Percentiles rank a stretch among this genome's conserved stretches.
phyloP scores from a whole-genome alignment of 345 rosid species.

The Kandelia obovata region DNA sequence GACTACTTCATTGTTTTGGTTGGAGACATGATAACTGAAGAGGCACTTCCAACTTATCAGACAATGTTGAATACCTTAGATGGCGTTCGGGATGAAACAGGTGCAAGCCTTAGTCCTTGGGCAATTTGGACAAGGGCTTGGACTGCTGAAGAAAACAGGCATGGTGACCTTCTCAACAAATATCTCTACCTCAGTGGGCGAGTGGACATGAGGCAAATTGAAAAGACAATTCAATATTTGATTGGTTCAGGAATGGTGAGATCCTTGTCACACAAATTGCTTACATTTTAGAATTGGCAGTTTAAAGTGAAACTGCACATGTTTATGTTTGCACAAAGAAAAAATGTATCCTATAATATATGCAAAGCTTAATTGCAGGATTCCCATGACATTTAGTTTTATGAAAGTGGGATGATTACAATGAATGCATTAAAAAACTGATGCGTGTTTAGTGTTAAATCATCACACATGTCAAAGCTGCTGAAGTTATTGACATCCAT shows the following conservation, averaged over 20 bases:
- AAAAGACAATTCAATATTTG: conserved; percentile 68
- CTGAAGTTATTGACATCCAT: too few species aligned
- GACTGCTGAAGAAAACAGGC: conserved; percentile 80
- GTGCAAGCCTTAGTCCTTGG: conserved; percentile 80
- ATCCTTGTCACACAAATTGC: conserved; percentile 15
- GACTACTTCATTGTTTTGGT: conserved; percentile 81
- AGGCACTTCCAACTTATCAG: conserved; percentile 82
- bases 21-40: conserved; percentile 87
- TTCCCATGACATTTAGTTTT: too few species aligned
- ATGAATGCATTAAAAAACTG: too few species aligned
- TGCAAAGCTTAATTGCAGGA: background rate
- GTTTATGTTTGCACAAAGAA: background rate
- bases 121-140: conserved; percentile 68
- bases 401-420: too few species aligned
- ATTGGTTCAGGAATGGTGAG: conserved; percentile 77
- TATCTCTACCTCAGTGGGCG: conserved; percentile 70
- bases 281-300: background rate
- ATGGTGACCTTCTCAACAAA: conserved; percentile 68
- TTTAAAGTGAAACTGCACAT: background rate
- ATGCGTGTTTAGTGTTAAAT: too few species aligned
- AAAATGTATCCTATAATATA: background rate
- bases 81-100: conserved; percentile 76
- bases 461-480: too few species aligned
- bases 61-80: conserved; percentile 76
- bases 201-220: conserved; percentile 65